Conservation (phyloP, 2,329 filamentous ascomycete genomes). For the Aspergillus awamori region DNA sequence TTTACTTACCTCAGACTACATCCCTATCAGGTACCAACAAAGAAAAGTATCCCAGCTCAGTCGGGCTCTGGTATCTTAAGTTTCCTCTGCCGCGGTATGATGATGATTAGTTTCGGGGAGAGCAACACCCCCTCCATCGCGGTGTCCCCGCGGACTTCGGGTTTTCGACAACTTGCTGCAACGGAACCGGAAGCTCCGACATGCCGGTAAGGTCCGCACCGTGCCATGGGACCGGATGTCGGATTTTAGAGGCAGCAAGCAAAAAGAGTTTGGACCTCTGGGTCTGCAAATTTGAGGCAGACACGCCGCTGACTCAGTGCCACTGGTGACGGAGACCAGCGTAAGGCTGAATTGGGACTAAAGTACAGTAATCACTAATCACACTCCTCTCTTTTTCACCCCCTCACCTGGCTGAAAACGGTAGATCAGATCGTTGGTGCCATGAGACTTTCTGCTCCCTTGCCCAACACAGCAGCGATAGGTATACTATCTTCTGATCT, state of each 20-base stretch:
- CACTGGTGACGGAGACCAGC: background rate
- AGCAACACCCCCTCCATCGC: too few species aligned
- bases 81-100: too few species aligned
- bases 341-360: conserved; percentile 3
- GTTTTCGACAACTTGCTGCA: background rate
- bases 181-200: conserved; percentile 16
- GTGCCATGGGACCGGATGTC: conserved; percentile 7
- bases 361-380: background rate
- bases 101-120: too few species aligned
- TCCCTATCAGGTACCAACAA: too few species aligned
- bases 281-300: background rate
- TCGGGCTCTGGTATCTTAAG: too few species aligned
- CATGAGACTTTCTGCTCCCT: background rate
- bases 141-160: conserved; percentile 3
- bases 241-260: background rate
- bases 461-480: background rate
- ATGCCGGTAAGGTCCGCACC: conserved; percentile 14
- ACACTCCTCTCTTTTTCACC: background rate
- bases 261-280: background rate
- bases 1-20: too few species aligned
- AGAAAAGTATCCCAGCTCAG: too few species aligned
- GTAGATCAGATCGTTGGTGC: background rate
- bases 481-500: background rate
- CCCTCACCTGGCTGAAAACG: background rate
- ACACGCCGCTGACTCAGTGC: background rate